A percentile compares a stretch with the other conserved stretches of the same genome.
Conservation (phyloP, 164 flowering plant genomes). For the Annona squamosa region DNA sequence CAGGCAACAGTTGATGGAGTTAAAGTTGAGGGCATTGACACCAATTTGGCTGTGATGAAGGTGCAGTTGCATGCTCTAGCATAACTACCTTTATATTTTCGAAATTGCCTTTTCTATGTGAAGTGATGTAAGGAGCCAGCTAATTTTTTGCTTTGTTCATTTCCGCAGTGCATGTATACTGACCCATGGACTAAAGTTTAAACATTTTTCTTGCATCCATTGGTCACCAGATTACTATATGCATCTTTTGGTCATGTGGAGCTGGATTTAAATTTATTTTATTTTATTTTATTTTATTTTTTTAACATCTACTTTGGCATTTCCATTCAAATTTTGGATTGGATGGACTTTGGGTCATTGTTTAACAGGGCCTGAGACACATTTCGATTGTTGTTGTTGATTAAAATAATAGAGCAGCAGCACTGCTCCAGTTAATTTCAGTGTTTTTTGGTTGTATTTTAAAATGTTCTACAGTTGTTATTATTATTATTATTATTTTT, state of each 20-base stretch:
- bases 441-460: too few relatives aligned
- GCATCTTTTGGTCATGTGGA: not conserved
- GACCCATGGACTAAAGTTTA: not conserved
- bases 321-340: not conserved
- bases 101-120: too few relatives aligned
- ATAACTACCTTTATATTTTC: too few relatives aligned
- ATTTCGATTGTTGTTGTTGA: not conserved
- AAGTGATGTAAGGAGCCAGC: not conserved
- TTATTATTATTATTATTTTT: too few relatives aligned
- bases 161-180: not conserved
- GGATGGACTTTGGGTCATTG: not conserved
- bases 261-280: not conserved
- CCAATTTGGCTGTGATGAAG: slow-evolving; percentile 93
- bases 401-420: too few relatives aligned
- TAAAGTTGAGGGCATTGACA: slow-evolving; percentile 92
- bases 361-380: not conserved
- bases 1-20: slow-evolving; percentile 85
- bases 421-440: too few relatives aligned
- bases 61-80: slow-evolving; percentile 21
- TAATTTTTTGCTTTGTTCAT: not conserved
- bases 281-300: too few relatives aligned
- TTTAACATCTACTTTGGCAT: not conserved
- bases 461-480: too few relatives aligned
- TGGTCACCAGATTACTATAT: too few relatives aligned
- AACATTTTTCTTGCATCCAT: too few relatives aligned